phyloP scores from a whole-genome alignment of 2,329 filamentous ascomycete genomes.

The Apiospora malaysiana region DNA sequence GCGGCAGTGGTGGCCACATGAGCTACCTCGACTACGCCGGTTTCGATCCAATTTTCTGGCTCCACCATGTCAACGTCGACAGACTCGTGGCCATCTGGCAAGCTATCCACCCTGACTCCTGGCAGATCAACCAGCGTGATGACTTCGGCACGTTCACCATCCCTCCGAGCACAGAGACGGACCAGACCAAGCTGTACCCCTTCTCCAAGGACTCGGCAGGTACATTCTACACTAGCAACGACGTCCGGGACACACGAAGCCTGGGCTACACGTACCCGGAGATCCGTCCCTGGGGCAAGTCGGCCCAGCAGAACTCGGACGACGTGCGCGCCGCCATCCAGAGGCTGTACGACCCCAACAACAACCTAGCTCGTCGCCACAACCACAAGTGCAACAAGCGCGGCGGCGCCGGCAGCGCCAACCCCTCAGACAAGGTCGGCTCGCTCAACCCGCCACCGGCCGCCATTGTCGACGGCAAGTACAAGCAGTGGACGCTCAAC shows the following conservation, averaged over 20 bases:
- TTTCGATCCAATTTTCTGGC: constrained; percentile 38
- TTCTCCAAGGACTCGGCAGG: constrained; percentile 3
- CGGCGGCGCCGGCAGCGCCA: not conserved
- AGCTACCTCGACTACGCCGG: constrained; percentile 33
- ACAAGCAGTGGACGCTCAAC: constrained; percentile 21
- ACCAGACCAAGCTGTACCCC: constrained; percentile 16
- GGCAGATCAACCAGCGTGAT: constrained; percentile 9
- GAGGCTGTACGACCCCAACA: constrained; percentile 19
- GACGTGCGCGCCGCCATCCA: constrained; percentile 20
- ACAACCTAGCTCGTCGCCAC: constrained; percentile 7
- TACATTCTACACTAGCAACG: constrained; percentile 20
- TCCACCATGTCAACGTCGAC: constrained; percentile 33
- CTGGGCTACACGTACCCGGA: constrained; percentile 23
- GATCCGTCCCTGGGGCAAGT: constrained; percentile 22
- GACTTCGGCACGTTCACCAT: constrained; percentile 14
- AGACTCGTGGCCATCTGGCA: constrained; percentile 37
- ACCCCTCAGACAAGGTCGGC: not conserved
- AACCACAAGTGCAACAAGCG: not conserved
- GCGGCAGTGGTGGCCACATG: constrained; percentile 33
- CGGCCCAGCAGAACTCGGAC: constrained; percentile 2
- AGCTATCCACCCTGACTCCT: constrained; percentile 30
- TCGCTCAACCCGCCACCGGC: constrained; percentile 17
- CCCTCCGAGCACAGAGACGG: not conserved
- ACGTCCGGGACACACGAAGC: constrained; percentile 14
- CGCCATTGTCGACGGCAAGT: constrained; percentile 20